Evolutionary conservation across 768 basidiomycete species (phyloP).

Genomic region (Favolaschia claudopus): DNA sequence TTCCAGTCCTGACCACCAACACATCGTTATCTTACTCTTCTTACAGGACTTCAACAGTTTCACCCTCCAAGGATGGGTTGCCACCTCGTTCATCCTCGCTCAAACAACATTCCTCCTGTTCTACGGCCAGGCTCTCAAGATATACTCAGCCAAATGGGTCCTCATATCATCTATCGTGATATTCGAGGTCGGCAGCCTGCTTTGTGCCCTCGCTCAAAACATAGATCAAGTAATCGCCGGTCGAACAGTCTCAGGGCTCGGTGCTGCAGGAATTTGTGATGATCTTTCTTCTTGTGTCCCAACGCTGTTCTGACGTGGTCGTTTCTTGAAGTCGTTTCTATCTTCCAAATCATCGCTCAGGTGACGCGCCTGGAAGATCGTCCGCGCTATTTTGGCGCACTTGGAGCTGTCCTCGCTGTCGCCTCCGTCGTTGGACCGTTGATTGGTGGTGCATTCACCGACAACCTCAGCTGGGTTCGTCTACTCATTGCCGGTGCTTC

Average conservation of each 20-base stretch:
- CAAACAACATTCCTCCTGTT: neutral
- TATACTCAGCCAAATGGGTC: neutral
- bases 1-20: too few relatives aligned
- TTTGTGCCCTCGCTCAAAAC: neutral
- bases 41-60: too few relatives aligned
- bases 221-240: neutral
- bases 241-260: neutral
- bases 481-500: too few relatives aligned
- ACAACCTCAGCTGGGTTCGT: constrained; percentile 10
- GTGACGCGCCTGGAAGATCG: too few relatives aligned
- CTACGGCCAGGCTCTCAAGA: neutral
- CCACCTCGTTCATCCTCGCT: neutral
- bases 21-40: too few relatives aligned
- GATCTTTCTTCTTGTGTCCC: too few relatives aligned
- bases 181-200: neutral
- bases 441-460: constrained; percentile 36
- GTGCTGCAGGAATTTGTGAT: neutral
- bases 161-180: neutral
- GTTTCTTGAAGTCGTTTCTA: neutral
- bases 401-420: neutral
- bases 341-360: neutral
- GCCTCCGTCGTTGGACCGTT: constrained; percentile 30
- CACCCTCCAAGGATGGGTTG: too few relatives aligned
- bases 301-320: too few relatives aligned
- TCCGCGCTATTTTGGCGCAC: neutral